Base-by-base conservation (phyloP, 768 basidiomycete genomes). In the Lepiota brunneoincarnata region DNA sequence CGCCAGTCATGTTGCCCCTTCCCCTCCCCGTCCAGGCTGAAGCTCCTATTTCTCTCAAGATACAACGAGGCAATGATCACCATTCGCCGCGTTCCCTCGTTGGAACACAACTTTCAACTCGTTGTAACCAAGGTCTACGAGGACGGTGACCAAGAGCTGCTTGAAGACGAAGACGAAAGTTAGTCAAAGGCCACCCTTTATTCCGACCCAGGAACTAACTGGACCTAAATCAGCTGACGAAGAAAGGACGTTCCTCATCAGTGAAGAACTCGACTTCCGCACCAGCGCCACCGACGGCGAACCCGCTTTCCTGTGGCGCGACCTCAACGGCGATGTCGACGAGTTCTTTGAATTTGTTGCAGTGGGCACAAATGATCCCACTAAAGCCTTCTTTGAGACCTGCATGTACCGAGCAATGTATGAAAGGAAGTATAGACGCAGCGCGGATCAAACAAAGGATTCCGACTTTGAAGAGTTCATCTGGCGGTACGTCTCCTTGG, bases 101-200 rank as follows among this genome's bases (percentile, higher is more conserved):
- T 89, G 40, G 90, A 81, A 59, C 91, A 84, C 77, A 86, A 83
- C 70, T 91, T 87, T 66, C 91, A 98, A 67, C 80, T 99, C 9
- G 95, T 97, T 9, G 86, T 98, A 50, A 97, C 94, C n/a, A 79
- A 95, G 56, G 94, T 97, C 1, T 98, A 91, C 64, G 93, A 98
- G 61, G 96, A 98, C 58, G 97, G 93, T 2, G 95, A 98, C 65
- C 93, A 96, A 69, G 90, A 96, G 63, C 69, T 98, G 38, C 72
- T 98, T 15, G 94, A 97, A 63, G 96, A 98, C 61, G 93, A 96
- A 68, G 93, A 93, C 54, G 88, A 91, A 73, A 89, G 89, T 88
- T 59, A 61, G 83, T 72, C 20, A 46, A n/a, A 57, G 45, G 7
- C 21, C 43, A 41, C 56, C 18, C 18, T 15, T 31, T 31, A 11